Evolutionary conservation across 2,329 filamentous ascomycete genomes (phyloP), one percentile per base, ranked within the genome.

Genomic region (Curvularia sp.): DNA sequence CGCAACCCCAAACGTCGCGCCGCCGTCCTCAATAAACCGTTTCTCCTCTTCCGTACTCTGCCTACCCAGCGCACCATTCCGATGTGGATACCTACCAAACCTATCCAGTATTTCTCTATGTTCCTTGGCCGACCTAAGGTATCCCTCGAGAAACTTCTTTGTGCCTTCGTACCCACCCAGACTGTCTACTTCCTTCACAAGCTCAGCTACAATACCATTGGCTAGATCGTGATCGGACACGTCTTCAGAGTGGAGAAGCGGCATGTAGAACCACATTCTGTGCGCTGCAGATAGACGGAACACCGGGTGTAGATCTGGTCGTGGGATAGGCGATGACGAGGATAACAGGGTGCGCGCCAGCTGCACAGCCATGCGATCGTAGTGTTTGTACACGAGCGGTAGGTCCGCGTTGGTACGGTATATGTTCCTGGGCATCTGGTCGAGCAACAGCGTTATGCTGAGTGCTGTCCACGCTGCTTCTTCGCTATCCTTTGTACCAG

Each of bases 371-470:
- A 89, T 74, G 6, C 80, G 81, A 63, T 89, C 87, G 62, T 86
- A 88, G 63, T 84, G 79, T 1, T 58, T 75, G 67, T 88, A 89
- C 3, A 84, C 79, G 2, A 83, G 61, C 0, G 78, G 71, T 24
- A 84, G 73, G 0, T 78, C 75, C 0, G 68, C 63, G 7, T 66
- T 65, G 0, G 79, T 81, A 13, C 88, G 85, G 74, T 84, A 87
- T 62, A 85, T 80, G 68, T 89, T 89, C 2, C 88, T 83, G 0
- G 87, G 80, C 42, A 89, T 79, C 67, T 89, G 87, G 61, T 89
- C 88, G 2, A 89, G 80, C 2, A 89, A 78, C 2, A 89, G 64
- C 5, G 86, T 66, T 0, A 89, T 70, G 44, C 80, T 79, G 2
- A 89, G 75, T 12, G 79, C 70, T 4, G 74, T 76, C 49, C 76